Evolutionary conservation across 2,329 filamentous ascomycete genomes (phyloP).

Genomic region (Aplosporella prunicola): DNA sequence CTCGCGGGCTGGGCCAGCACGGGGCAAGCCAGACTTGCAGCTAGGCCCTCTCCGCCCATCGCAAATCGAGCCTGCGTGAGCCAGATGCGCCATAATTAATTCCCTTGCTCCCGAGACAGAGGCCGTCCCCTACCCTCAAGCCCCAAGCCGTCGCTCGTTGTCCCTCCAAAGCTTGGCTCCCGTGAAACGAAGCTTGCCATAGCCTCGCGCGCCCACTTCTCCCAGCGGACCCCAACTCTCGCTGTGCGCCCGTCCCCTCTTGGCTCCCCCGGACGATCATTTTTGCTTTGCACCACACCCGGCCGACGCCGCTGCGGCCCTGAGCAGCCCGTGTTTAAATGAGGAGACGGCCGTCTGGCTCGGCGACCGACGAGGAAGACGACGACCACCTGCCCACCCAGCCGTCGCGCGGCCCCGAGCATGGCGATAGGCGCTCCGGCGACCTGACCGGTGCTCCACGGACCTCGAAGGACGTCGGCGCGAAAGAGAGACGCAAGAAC

Average conservation of each 20-base stretch:
- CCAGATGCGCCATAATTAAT: too few species aligned
- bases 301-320: slow-evolving; percentile 1
- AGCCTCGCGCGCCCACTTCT: not conserved
- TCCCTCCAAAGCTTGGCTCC: not conserved
- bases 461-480: slow-evolving; percentile 7
- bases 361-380: slow-evolving; percentile 31
- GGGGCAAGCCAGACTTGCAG: not conserved
- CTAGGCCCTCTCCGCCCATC: not conserved
- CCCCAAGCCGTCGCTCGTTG: slow-evolving; percentile 8
- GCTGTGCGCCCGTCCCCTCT: slow-evolving; percentile 9
- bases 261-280: slow-evolving; percentile 9
- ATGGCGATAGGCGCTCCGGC: slow-evolving; percentile 16
- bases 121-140: too few species aligned
- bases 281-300: too few species aligned
- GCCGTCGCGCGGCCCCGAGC: slow-evolving; percentile 9
- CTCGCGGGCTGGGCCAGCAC: too few species aligned
- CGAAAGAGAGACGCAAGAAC: slow-evolving; percentile 14
- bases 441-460: slow-evolving; percentile 9
- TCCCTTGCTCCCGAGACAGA: too few species aligned
- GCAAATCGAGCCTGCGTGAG: too few species aligned
- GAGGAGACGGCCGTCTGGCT: slow-evolving; percentile 32
- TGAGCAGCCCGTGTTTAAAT: slow-evolving; percentile 17
- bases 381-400: slow-evolving; percentile 11
- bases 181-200: not conserved
- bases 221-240: not conserved